Evolutionary conservation across 208 protist genomes (phyloP).

Genomic region (Trypanosoma mega): DNA sequence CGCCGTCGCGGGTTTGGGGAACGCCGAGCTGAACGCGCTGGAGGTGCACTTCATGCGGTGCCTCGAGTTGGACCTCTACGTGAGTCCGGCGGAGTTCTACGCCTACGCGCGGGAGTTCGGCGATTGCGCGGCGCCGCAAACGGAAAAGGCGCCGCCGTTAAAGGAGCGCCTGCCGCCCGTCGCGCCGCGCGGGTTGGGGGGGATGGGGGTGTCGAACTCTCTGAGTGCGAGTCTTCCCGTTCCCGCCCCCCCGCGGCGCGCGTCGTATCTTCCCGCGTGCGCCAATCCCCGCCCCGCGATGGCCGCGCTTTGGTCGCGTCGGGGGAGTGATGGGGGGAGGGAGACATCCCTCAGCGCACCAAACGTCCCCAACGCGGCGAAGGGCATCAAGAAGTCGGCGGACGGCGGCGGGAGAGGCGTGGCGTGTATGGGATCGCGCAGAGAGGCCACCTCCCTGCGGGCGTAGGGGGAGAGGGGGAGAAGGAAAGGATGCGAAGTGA

Average conservation of each 20-base stretch:
- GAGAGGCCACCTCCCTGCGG: too few species aligned
- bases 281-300: not conserved
- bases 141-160: not conserved
- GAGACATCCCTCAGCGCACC: too few species aligned
- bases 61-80: slow-evolving; percentile 63
- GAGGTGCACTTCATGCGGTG: slow-evolving; percentile 52
- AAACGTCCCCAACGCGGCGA: too few species aligned
- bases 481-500: too few species aligned
- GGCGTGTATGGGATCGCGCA: too few species aligned
- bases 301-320: too few species aligned
- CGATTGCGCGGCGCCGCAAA: not conserved
- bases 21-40: slow-evolving; percentile 63
- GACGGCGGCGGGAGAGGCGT: too few species aligned
- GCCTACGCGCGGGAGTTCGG: slow-evolving; percentile 42
- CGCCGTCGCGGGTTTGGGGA: slow-evolving; percentile 50
- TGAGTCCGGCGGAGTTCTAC: slow-evolving; percentile 54
- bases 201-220: not conserved
- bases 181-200: not conserved
- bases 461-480: too few species aligned
- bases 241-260: not conserved
- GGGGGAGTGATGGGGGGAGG: too few species aligned
- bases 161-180: not conserved
- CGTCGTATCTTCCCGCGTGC: not conserved
- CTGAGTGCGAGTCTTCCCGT: not conserved
- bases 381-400: too few species aligned